A percentile compares a stretch with the other conserved stretches of the same genome.
phyloP scores from a whole-genome alignment of 306 rosid genomes.

The Sindora glabra region DNA sequence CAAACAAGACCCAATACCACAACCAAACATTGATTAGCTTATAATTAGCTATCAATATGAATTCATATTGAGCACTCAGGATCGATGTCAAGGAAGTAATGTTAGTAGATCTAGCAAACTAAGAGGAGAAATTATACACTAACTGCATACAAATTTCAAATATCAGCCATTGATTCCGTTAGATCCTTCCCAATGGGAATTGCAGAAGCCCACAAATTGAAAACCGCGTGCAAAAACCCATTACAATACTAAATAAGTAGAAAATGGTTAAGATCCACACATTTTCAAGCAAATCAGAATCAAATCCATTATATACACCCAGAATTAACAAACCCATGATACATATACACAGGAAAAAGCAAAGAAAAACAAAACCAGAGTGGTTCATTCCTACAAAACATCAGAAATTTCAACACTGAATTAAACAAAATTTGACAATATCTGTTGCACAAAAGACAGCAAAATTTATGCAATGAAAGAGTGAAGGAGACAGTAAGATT shows the following conservation, averaged over 20 bases:
- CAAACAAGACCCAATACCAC: slow-evolving; percentile 32
- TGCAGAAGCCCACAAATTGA: slow-evolving; percentile 1
- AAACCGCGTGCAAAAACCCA: background rate
- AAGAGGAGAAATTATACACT: background rate
- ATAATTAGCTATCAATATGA: background rate
- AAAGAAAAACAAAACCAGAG: background rate
- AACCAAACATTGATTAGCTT: slow-evolving; percentile 2
- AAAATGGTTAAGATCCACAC: slow-evolving; percentile 34
- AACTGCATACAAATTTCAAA: background rate
- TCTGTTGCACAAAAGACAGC: background rate
- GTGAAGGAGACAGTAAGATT: background rate
- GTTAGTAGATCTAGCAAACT: slow-evolving; percentile 31
- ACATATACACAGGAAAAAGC: background rate
- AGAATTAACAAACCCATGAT: background rate
- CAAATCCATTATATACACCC: slow-evolving; percentile 6
- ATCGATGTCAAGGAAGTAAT: background rate
- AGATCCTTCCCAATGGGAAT: slow-evolving; percentile 25
- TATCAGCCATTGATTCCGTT: slow-evolving; percentile 2
- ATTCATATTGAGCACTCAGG: slow-evolving; percentile 18
- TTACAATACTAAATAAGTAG: background rate
- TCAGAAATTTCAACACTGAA: background rate
- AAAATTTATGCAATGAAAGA: slow-evolving; percentile 12
- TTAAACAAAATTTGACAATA: slow-evolving; percentile 4
- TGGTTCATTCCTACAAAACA: slow-evolving; percentile 9
- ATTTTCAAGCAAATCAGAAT: slow-evolving; percentile 1